phyloP scores from a whole-genome alignment of 1,139 yeast genomes.

The Scheffersomyces quercinus region DNA sequence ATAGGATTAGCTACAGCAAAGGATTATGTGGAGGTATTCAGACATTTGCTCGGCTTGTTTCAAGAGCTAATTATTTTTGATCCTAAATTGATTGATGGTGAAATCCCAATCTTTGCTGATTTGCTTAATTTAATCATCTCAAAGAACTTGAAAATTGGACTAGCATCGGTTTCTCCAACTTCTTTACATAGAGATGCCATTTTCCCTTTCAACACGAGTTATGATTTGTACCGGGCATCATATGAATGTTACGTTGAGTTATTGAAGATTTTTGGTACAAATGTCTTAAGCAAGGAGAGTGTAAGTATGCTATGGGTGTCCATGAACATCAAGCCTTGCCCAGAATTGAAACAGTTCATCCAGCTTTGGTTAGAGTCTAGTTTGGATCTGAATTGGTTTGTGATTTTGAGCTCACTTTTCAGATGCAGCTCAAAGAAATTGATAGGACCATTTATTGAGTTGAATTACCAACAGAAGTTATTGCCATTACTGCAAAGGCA shows the following conservation, averaged over 20 bases:
- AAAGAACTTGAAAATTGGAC: constrained; percentile 40
- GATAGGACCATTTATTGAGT: constrained; percentile 39
- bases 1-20: constrained; percentile 32
- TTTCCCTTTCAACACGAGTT: constrained; percentile 44
- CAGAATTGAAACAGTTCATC: constrained; percentile 34
- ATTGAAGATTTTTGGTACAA: constrained; percentile 38
- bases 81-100: constrained; percentile 33
- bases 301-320: constrained; percentile 44
- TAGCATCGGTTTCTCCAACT: constrained; percentile 35
- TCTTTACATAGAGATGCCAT: constrained; percentile 34
- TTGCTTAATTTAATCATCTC: constrained; percentile 36
- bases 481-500: constrained; percentile 47
- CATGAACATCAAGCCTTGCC: constrained; percentile 44
- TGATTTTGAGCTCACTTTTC: constrained; percentile 39
- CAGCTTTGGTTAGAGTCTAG: constrained; percentile 43
- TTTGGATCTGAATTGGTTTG: constrained; percentile 41
- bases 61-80: constrained; percentile 47
- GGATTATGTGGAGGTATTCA: constrained; percentile 30
- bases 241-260: constrained; percentile 43
- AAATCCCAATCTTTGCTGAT: constrained; percentile 30
- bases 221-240: constrained; percentile 35
- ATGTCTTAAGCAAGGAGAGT: constrained; percentile 35
- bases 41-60: constrained; percentile 29
- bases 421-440: constrained; percentile 39
- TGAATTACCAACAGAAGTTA: constrained; percentile 42